These are phyloP conservation scores for Nemania bipapillata DNA, from an alignment of 2,329 filamentous ascomycete species.

Conservation along the genomic window DNA sequence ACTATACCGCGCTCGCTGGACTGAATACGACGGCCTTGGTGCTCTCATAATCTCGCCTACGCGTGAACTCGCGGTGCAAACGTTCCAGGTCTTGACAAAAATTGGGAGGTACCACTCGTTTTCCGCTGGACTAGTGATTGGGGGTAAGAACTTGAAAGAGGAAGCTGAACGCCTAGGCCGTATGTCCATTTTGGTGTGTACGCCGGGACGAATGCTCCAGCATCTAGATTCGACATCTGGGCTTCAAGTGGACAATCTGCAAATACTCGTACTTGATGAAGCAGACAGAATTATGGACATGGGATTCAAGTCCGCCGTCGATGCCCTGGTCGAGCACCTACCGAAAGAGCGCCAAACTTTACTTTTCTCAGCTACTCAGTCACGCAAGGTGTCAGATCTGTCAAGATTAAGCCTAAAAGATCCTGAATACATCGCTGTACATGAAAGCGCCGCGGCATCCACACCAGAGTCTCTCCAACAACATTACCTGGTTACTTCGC, in stretches of 20 bases:
- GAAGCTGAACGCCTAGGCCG: constrained; percentile 83
- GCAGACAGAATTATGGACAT: constrained; percentile 97
- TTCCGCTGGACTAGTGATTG: constrained; percentile 91
- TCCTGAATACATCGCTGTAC: constrained; percentile 94
- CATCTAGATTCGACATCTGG: constrained; percentile 93
- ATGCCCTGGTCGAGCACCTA: constrained; percentile 91
- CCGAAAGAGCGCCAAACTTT: constrained; percentile 88
- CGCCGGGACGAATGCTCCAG: constrained; percentile 92
- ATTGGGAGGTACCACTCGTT: constrained; percentile 89
- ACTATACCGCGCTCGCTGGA: constrained; percentile 87
- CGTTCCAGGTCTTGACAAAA: constrained; percentile 92
- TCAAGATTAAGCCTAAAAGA: constrained; percentile 87
- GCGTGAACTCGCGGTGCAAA: constrained; percentile 90
- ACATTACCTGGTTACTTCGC: constrained; percentile 86
- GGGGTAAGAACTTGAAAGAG: constrained; percentile 88
- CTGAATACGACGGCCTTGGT: constrained; percentile 88
- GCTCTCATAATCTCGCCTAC: constrained; percentile 94
- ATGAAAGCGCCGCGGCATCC: constrained; percentile 80
- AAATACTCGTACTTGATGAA: constrained; percentile 93
- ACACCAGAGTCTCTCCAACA: constrained; percentile 88
- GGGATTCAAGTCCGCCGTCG: constrained; percentile 90
- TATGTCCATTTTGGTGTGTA: constrained; percentile 98
- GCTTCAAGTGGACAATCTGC: constrained; percentile 88
- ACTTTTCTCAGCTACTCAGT: constrained; percentile 96
- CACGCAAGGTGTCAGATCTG: constrained; percentile 90